phyloP scores from a whole-genome alignment of 176 grass and related monocot genomes.

The Eragrostis nindensis region DNA sequence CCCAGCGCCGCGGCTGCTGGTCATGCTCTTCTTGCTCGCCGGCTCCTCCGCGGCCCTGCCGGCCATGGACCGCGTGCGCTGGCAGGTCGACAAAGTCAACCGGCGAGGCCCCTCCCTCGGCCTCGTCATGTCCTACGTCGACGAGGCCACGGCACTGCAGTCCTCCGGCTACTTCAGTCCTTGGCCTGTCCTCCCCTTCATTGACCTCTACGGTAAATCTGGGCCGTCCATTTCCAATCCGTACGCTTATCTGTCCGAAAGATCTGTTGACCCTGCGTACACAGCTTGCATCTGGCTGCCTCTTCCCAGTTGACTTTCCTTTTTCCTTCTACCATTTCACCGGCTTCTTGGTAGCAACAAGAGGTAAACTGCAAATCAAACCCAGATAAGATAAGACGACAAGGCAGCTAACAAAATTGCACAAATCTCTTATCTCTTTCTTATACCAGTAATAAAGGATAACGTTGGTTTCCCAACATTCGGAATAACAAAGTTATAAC shows the following conservation, averaged over 20 bases:
- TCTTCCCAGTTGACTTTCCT: not conserved
- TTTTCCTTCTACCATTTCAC: not conserved
- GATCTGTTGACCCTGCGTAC: not conserved
- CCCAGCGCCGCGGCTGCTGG: not conserved
- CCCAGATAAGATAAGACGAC: not conserved
- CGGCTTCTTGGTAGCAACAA: not conserved
- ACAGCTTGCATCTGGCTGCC: not conserved
- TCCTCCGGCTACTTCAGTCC: slow-evolving; percentile 70
- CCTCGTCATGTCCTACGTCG: slow-evolving; percentile 78
- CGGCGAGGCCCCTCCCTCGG: slow-evolving; percentile 53
- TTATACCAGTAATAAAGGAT: not conserved
- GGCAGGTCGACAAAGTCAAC: slow-evolving; percentile 53
- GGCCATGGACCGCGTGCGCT: slow-evolving; percentile 20
- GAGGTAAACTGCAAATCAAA: not conserved
- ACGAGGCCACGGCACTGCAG: slow-evolving; percentile 65
- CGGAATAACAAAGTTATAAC: not conserved
- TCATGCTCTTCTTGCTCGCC: slow-evolving; percentile 45
- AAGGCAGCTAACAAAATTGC: not conserved
- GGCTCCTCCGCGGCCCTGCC: slow-evolving; percentile 15
- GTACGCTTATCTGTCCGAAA: not conserved
- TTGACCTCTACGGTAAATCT: slow-evolving; percentile 78
- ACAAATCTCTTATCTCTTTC: too few species aligned
- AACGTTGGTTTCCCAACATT: not conserved
- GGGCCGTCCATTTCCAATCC: slow-evolving; percentile 8
- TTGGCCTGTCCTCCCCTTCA: slow-evolving; percentile 45